These are phyloP conservation scores for Populus trichocarpa DNA, from an alignment of 441 rosid species.

Conservation along the genomic window DNA sequence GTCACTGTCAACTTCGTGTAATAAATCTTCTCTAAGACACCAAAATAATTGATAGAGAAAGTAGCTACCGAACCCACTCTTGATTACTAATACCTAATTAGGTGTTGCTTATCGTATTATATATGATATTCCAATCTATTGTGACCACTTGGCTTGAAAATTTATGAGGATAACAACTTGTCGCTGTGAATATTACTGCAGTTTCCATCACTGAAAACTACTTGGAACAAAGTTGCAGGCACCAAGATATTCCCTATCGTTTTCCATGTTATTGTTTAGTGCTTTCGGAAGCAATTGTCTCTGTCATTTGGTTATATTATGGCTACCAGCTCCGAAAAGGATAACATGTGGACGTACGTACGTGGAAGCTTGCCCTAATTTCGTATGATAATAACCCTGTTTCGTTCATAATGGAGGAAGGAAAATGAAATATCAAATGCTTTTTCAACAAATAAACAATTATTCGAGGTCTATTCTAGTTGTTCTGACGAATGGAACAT, in stretches of 20 bases:
- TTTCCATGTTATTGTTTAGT: background rate
- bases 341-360: background rate
- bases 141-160: constrained; percentile 4
- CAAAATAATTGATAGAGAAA: background rate
- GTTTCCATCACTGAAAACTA: constrained; percentile 1
- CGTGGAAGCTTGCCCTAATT: background rate
- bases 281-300: too few relatives aligned
- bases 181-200: background rate
- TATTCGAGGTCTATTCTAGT: background rate
- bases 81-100: background rate
- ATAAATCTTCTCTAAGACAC: background rate
- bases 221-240: background rate
- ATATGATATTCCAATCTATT: background rate
- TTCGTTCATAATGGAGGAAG: background rate
- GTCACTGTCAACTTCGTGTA: background rate
- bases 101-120: background rate
- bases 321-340: background rate
- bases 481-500: too few relatives aligned
- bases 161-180: background rate
- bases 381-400: background rate
- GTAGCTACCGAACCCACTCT: constrained; percentile 1
- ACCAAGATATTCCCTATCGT: background rate
- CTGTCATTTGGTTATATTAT: too few relatives aligned
- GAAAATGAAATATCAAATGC: background rate
- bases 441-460: background rate